Percentiles rank a stretch among this genome's conserved stretches.
Evolutionary conservation across 371 early-diverging fungal genomes (phyloP).

Genomic region (Coelomomyces lativittatus): DNA sequence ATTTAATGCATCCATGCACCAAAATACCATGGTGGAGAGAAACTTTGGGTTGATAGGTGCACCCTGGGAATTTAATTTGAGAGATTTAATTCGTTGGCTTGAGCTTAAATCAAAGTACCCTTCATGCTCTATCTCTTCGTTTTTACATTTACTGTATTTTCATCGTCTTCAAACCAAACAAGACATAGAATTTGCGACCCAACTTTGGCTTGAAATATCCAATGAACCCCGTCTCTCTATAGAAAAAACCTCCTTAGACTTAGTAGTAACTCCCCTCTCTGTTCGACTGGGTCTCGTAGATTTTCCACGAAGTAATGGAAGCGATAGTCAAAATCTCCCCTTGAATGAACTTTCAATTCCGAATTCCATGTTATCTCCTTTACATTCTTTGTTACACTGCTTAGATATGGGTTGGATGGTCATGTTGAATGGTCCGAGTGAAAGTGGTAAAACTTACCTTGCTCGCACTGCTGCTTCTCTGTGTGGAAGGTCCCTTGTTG

Average conservation of each 20-base stretch:
- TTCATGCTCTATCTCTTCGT: conserved; percentile 44
- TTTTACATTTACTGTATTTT: conserved; percentile 58
- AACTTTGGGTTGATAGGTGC: conserved; percentile 66
- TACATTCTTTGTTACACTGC: conserved; percentile 68
- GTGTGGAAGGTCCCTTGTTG: conserved; percentile 61
- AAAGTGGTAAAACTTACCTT: conserved; percentile 70
- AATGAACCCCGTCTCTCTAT: too few species aligned
- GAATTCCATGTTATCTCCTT: conserved; percentile 41
- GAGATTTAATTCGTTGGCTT: conserved; percentile 89
- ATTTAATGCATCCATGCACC: conserved; percentile 70
- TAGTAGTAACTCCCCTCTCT: conserved; percentile 8
- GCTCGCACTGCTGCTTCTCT: conserved; percentile 61
- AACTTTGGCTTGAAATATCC: too few species aligned
- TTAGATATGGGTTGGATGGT: conserved; percentile 81
- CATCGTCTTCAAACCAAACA: conserved; percentile 69
- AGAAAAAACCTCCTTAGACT: conserved; percentile 14
- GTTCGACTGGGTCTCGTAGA: conserved; percentile 52
- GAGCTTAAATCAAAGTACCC: conserved; percentile 43
- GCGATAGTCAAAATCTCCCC: neutral
- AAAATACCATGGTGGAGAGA: conserved; percentile 58
- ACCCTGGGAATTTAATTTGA: conserved; percentile 95
- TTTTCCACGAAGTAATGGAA: conserved; percentile 17
- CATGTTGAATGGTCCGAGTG: conserved; percentile 70
- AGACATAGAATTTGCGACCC: too few species aligned
- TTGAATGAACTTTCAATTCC: too few species aligned